Percentiles rank a stretch among this genome's conserved stretches.
phyloP scores from a whole-genome alignment of 2,329 filamentous ascomycete species.

The Dothistroma pini region DNA sequence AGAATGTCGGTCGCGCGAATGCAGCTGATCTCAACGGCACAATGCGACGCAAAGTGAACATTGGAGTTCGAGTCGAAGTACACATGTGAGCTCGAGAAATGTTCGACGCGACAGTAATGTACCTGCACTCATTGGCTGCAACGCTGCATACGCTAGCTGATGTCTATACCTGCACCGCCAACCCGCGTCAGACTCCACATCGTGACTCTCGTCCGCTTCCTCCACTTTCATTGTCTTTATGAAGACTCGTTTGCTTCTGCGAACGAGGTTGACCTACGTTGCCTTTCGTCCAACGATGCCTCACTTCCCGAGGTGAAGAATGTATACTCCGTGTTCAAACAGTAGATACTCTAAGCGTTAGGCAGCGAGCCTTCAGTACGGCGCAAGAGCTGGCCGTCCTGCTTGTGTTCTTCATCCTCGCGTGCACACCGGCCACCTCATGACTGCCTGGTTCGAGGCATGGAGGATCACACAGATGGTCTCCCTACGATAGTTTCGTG shows the following conservation, averaged over 20 bases:
- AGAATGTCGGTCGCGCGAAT: not conserved
- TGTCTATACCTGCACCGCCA: not conserved
- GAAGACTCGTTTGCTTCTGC: not conserved
- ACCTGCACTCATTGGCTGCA: not conserved
- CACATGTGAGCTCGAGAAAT: not conserved
- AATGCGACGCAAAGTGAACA: slow-evolving; percentile 1
- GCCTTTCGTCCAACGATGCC: too few relatives aligned
- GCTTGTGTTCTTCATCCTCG: too few relatives aligned
- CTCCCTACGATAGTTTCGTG: too few relatives aligned
- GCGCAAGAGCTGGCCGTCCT: too few relatives aligned
- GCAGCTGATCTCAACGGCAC: not conserved
- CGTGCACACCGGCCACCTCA: too few relatives aligned
- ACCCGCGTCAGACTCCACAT: not conserved
- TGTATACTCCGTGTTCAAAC: too few relatives aligned
- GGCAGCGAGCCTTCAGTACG: too few relatives aligned
- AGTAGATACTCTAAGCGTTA: too few relatives aligned
- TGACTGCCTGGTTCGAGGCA: too few relatives aligned
- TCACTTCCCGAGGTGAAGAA: too few relatives aligned
- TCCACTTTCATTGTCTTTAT: not conserved
- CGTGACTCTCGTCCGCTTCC: not conserved
- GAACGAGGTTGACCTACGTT: too few relatives aligned
- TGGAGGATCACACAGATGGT: too few relatives aligned
- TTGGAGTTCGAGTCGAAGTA: not conserved
- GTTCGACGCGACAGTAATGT: not conserved
- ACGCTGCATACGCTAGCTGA: not conserved